Evolutionary conservation across 805 yeast genomes (phyloP).

Genomic region (Pichia phayaonensis): DNA sequence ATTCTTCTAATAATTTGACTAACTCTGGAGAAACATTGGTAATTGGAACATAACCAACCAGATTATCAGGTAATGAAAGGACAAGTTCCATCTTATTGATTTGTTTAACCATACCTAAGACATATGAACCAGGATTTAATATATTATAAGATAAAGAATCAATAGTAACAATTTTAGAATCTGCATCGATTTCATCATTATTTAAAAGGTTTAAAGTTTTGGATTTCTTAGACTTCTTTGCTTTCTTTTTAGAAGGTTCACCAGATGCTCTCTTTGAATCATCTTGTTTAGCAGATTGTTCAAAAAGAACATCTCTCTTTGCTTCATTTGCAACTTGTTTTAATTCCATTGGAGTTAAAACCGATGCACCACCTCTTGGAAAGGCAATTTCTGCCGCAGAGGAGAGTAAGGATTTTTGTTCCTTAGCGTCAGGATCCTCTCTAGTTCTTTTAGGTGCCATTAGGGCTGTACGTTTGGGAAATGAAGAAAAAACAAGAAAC

Average conservation of each 20-base stretch:
- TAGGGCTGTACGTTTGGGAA: background rate
- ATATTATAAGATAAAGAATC: conserved; percentile 58
- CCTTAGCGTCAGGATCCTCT: conserved; percentile 32
- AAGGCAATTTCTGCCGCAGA: conserved; percentile 49
- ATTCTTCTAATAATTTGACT: conserved; percentile 46
- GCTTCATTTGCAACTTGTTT: conserved; percentile 93
- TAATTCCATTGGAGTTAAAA: conserved; percentile 80
- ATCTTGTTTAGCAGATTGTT: conserved; percentile 12
- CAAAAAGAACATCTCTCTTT: conserved; percentile 77
- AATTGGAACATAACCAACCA: conserved; percentile 71
- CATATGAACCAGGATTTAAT: conserved; percentile 60
- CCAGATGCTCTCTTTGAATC: conserved; percentile 20
- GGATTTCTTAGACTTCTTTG: conserved; percentile 23
- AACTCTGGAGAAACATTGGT: conserved; percentile 63
- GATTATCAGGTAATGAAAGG: conserved; percentile 70
- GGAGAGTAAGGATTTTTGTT: conserved; percentile 22
- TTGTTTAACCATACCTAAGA: conserved; percentile 67
- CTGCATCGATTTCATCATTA: conserved; percentile 20
- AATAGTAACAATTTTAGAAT: conserved; percentile 34
- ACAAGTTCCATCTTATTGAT: conserved; percentile 58
- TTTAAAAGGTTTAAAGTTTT: conserved; percentile 11
- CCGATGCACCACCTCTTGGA: conserved; percentile 94
- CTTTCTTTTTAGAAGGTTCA: conserved; percentile 22
- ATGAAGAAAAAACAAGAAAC: background rate
- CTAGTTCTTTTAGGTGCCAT: conserved; percentile 39